phyloP scores from a whole-genome alignment of 73 alveolate genomes.

The Paramecium biaurelia region DNA sequence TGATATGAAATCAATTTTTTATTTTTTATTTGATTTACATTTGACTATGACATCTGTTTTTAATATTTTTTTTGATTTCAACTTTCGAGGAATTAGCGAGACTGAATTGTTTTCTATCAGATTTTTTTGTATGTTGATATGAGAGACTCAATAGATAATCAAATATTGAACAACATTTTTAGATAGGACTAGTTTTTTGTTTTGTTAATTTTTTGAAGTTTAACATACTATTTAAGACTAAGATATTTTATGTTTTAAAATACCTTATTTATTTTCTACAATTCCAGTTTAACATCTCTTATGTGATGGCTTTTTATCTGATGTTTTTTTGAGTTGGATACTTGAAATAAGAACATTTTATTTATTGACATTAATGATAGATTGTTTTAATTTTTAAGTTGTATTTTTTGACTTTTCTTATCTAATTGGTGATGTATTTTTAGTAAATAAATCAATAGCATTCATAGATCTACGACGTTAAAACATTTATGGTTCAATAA shows the following conservation, averaged over 20 bases:
- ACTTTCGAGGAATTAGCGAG: neutral
- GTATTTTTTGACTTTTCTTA: neutral
- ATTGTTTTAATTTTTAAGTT: neutral
- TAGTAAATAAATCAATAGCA: neutral
- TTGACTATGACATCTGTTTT: conserved; percentile 2
- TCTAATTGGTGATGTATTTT: neutral
- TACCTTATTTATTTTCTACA: neutral
- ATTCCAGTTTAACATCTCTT: conserved; percentile 46
- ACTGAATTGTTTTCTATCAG: neutral
- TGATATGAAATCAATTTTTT: neutral
- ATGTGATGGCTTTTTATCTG: conserved; percentile 4
- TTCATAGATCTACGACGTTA: conserved; percentile 39
- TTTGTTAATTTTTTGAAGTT: neutral
- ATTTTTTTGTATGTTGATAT: neutral
- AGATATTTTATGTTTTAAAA: neutral
- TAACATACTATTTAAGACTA: neutral
- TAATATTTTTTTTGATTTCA: neutral
- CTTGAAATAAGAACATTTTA: neutral
- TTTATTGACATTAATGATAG: neutral
- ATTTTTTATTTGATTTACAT: neutral
- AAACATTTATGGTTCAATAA: neutral
- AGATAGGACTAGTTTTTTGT: neutral
- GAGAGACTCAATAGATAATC: conserved; percentile 26
- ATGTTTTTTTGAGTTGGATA: neutral
- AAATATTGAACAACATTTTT: neutral